Evolutionary conservation across 1,284 basidiomycete genomes (phyloP), one percentile per base, ranked within the genome.

Genomic region (Apiotrichum porosum): DNA sequence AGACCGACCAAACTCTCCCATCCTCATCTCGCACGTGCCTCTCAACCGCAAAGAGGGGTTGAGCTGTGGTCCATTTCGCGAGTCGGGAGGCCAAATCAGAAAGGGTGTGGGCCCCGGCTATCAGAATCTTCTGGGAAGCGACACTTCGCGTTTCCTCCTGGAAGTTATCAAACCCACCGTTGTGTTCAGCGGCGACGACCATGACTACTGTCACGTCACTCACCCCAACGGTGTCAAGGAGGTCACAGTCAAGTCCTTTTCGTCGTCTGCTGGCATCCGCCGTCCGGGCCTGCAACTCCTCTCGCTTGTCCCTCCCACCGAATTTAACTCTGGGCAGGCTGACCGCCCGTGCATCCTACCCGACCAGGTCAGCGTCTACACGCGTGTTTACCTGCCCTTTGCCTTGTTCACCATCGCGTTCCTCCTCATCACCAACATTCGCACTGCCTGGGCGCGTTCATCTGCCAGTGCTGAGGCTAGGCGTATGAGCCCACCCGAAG

Each of bases 271-370:
- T 72, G 84, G 84, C 30, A 81, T 95, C 31, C 76, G 77, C 24
- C 75, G 77, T 17, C 88, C 91, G 2, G 91, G 89, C 21, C 88
- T 93, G 66, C 88, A 92, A 54, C 78, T 95, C 13, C 77, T 95
- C 38, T 85, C 87, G 0, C 76, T 93, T 6, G 73, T 77, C 14
- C 77, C 81, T 28, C 78, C 80, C 1, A 46, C 51, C 36, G 32
- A 61, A 1, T 34, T 36, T 15, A 63, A 73, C 51, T 69, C 55
- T 60, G 76, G 74, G 53, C 60, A 63, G 56, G 76, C 76, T 34
- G 81, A 84, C 58, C 65, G 69, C 4, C 79, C 79, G 23, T 92
- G 86, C 70, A 69, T 81, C 41, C 78, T 88, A 38, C 86, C 86
- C 9, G 79, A 86, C 66, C 83, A 85, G 55, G 70, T 77, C 42